Percentiles rank a stretch among this genome's conserved stretches.
Conservation (phyloP, 495 filamentous ascomycete genomes). For the Talaromyces stipitatus region DNA sequence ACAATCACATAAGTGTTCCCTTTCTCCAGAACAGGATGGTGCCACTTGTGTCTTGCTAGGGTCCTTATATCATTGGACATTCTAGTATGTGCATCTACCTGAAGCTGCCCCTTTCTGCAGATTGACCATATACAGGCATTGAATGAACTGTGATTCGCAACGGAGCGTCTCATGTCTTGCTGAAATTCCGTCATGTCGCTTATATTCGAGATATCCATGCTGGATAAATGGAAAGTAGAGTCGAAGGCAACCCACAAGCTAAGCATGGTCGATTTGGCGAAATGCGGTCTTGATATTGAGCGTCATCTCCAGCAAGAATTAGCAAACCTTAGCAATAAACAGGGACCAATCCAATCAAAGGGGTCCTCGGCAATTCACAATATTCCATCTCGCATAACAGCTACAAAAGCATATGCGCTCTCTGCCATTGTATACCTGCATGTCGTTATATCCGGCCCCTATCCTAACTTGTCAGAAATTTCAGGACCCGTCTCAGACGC, state of each 20-base stretch:
- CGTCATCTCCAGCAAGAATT: background rate
- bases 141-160: background rate
- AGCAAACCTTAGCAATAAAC: background rate
- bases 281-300: background rate
- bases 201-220: background rate
- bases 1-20: background rate
- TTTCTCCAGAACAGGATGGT: background rate
- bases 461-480: background rate
- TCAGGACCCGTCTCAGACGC: background rate
- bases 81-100: background rate
- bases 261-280: slow-evolving; percentile 5
- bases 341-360: background rate
- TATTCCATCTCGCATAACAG: background rate
- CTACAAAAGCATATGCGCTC: background rate
- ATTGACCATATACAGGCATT: background rate
- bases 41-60: slow-evolving; percentile 1
- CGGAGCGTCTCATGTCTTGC: background rate
- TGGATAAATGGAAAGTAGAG: slow-evolving; percentile 1
- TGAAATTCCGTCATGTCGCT: background rate
- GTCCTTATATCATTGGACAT: slow-evolving; percentile 2
- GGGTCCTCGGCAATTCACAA: background rate
- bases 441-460: background rate
- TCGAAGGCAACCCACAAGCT: background rate
- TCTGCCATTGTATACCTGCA: background rate
- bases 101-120: background rate